A percentile compares a stretch with the other conserved stretches of the same genome.
These are phyloP conservation scores for Veloboletus limbatus DNA, from an alignment of 1,284 basidiomycete species.

Conservation along the genomic window DNA sequence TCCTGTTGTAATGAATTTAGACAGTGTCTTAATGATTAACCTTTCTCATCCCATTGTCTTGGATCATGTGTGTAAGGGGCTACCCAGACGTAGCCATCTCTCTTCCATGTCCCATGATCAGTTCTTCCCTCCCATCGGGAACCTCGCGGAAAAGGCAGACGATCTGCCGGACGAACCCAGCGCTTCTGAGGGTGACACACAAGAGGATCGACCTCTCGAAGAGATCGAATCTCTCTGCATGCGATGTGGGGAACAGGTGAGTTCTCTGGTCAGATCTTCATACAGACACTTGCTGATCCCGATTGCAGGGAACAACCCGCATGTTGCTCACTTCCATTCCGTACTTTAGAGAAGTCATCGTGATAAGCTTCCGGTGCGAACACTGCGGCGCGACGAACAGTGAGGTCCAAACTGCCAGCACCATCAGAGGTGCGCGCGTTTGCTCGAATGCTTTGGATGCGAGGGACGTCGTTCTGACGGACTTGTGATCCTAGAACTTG, in stretches of 20 bases:
- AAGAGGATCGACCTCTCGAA: constrained; percentile 60
- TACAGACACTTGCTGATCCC: constrained; percentile 22
- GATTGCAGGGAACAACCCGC: constrained; percentile 77
- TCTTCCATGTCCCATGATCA: constrained; percentile 28
- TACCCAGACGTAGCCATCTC: neutral
- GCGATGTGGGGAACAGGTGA: constrained; percentile 86
- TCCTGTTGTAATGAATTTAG: constrained; percentile 25
- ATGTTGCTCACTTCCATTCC: constrained; percentile 94
- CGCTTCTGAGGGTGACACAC: constrained; percentile 19
- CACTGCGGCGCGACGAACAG: constrained; percentile 91
- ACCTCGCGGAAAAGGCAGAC: constrained; percentile 40
- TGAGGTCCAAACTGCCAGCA: constrained; percentile 90
- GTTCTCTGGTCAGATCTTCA: constrained; percentile 4
- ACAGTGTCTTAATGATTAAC: constrained; percentile 15
- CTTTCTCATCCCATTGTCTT: no score
- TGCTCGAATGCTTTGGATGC: neutral
- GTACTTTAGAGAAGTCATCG: constrained; percentile 93
- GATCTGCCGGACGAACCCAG: constrained; percentile 25
- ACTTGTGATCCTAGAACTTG: constrained; percentile 49
- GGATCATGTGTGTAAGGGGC: no score
- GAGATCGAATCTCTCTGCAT: constrained; percentile 94
- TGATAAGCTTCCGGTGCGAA: constrained; percentile 95
- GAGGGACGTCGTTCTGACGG: neutral
- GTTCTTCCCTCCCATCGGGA: constrained; percentile 50
- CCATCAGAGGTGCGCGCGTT: constrained; percentile 71